Conservation (phyloP, 371 early-diverging fungal species). For the Mucor lusitanicus region DNA sequence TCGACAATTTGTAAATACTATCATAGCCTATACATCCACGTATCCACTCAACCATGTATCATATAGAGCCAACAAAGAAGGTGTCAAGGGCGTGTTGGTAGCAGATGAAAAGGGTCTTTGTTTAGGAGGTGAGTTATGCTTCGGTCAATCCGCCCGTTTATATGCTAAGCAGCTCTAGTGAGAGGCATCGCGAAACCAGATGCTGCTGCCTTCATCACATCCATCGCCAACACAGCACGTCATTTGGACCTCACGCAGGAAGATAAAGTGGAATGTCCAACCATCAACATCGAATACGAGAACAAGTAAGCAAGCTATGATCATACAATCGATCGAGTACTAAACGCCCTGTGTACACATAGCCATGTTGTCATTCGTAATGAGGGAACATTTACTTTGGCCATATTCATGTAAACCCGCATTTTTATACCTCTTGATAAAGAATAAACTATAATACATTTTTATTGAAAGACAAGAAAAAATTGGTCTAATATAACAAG, state of each 20-base stretch:
- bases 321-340: not conserved
- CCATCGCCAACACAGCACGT: slow-evolving; percentile 41
- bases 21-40: not conserved
- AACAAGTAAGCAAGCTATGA: slow-evolving; percentile 25
- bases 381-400: slow-evolving; percentile 47
- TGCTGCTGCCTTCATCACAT: slow-evolving; percentile 40
- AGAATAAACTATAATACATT: not conserved
- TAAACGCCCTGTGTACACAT: not conserved
- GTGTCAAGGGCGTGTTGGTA: slow-evolving; percentile 51
- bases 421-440: not conserved
- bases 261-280: slow-evolving; percentile 44
- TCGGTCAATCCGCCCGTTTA: not conserved
- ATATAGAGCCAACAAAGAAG: slow-evolving; percentile 40
- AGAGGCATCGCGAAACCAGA: slow-evolving; percentile 45
- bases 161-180: slow-evolving; percentile 12
- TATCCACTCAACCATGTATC: not conserved
- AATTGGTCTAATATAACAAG: slow-evolving; percentile 1
- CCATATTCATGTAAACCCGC: slow-evolving; percentile 39
- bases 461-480: not conserved
- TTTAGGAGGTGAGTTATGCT: slow-evolving; percentile 37
- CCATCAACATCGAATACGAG: slow-evolving; percentile 46
- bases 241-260: slow-evolving; percentile 30
- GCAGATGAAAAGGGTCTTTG: slow-evolving; percentile 49
- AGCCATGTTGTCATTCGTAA: slow-evolving; percentile 49
- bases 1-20: slow-evolving; percentile 28